Percentiles rank a stretch among this genome's conserved stretches.
Evolutionary conservation across 345 rosid genomes (phyloP).

Genomic region (Linum lewisii): DNA sequence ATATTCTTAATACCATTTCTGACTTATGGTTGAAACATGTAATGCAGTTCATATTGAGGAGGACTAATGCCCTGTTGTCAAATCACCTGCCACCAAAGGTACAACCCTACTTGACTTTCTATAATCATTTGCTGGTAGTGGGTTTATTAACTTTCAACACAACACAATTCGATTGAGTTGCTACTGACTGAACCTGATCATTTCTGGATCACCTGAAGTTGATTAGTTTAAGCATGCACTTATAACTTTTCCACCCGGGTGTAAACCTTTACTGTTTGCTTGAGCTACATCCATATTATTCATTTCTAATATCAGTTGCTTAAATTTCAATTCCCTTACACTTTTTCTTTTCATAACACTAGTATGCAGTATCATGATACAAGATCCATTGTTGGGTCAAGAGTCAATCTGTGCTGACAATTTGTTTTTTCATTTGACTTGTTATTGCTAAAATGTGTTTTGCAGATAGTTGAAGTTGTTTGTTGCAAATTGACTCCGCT

Average conservation of each 20-base stretch:
- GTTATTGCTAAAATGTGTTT: not conserved
- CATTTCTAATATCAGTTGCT: no score
- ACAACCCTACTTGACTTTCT: slow-evolving; percentile 4
- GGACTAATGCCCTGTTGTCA: slow-evolving; percentile 87
- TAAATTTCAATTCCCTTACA: no score
- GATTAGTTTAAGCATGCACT: not conserved
- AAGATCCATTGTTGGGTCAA: no score
- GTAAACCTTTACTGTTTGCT: not conserved
- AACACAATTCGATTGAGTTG: not conserved
- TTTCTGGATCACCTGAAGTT: not conserved
- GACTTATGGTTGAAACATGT: slow-evolving; percentile 3
- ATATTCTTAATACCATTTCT: slow-evolving; percentile 2
- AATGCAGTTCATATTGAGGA: slow-evolving; percentile 90
- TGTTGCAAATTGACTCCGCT: slow-evolving; percentile 96
- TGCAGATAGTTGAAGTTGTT: slow-evolving; percentile 94
- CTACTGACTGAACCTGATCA: no score
- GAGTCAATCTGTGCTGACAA: not conserved
- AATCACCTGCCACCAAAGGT: slow-evolving; percentile 99
- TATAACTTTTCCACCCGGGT: no score
- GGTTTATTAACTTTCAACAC: not conserved
- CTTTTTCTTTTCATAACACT: no score
- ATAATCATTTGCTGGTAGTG: not conserved
- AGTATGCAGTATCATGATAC: no score
- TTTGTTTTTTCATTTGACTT: not conserved
- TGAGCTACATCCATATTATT: no score